Evolutionary conservation across 768 basidiomycete species (phyloP).

Genomic region (Tylopilus balloui): DNA sequence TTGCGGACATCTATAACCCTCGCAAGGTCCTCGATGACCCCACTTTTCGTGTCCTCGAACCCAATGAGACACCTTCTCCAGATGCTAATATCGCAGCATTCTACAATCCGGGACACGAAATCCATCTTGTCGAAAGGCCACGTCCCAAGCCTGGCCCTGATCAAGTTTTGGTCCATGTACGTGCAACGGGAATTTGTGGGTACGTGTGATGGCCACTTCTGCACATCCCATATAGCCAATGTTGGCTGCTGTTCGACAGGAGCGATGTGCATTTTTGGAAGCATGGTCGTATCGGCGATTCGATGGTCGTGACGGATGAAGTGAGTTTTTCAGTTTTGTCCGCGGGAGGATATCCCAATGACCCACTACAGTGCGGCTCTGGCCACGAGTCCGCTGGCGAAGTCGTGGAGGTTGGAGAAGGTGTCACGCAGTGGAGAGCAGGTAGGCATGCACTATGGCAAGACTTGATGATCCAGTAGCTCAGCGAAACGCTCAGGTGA

Average conservation of each 20-base stretch:
- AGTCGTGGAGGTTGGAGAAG: conserved; percentile 59
- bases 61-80: conserved; percentile 45
- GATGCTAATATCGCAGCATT: conserved; percentile 58
- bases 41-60: conserved; percentile 47
- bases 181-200: conserved; percentile 70
- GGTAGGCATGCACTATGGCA: conserved; percentile 32
- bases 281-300: conserved; percentile 63
- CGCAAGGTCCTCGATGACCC: conserved; percentile 53
- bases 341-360: not conserved
- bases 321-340: conserved; percentile 26
- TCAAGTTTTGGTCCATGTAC: conserved; percentile 62
- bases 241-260: conserved; percentile 30
- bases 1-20: conserved; percentile 48
- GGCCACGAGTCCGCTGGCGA: conserved; percentile 71
- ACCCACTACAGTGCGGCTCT: conserved; percentile 49
- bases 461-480: not conserved
- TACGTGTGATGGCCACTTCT: conserved; percentile 25
- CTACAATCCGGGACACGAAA: conserved; percentile 59
- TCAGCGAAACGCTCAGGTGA: conserved; percentile 40
- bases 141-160: conserved; percentile 56
- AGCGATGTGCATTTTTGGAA: conserved; percentile 75
- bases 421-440: conserved; percentile 61
- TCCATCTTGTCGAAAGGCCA: conserved; percentile 65
- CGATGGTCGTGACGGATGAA: conserved; percentile 68
- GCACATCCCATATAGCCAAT: not conserved